Evolutionary conservation across 805 yeast genomes (phyloP).

Genomic region (Lipomyces spencermartinsiae): DNA sequence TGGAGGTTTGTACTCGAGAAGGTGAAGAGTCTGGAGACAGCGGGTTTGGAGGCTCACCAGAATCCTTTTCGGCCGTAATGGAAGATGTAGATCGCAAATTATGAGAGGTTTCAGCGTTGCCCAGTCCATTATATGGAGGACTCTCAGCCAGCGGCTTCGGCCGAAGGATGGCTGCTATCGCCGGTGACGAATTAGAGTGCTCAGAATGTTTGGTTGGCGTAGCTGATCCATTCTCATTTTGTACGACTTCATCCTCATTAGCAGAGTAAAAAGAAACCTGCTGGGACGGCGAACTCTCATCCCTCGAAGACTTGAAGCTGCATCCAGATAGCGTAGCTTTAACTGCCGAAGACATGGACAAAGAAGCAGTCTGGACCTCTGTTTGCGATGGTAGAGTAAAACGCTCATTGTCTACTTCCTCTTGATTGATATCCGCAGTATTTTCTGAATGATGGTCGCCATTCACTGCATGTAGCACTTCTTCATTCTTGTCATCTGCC

Average conservation of each 20-base stretch:
- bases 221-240: background rate
- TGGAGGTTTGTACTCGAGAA: background rate
- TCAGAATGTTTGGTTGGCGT: background rate
- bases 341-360: background rate
- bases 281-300: constrained; percentile 21
- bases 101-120: background rate
- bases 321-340: background rate
- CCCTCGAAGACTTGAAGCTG: constrained; percentile 7
- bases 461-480: background rate
- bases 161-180: background rate
- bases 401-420: background rate
- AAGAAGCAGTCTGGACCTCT: background rate
- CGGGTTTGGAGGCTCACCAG: background rate
- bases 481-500: background rate
- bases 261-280: constrained; percentile 28
- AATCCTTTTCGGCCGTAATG: background rate
- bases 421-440: background rate
- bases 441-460: background rate
- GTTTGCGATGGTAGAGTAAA: background rate
- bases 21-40: background rate
- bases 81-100: background rate
- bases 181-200: background rate
- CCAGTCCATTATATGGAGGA: constrained; percentile 15
- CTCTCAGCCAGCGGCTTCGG: constrained; percentile 29
- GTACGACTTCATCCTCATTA: constrained; percentile 5